Evolutionary conservation across 257 asterid species (phyloP).

Genomic region (Marsdenia floribunda): DNA sequence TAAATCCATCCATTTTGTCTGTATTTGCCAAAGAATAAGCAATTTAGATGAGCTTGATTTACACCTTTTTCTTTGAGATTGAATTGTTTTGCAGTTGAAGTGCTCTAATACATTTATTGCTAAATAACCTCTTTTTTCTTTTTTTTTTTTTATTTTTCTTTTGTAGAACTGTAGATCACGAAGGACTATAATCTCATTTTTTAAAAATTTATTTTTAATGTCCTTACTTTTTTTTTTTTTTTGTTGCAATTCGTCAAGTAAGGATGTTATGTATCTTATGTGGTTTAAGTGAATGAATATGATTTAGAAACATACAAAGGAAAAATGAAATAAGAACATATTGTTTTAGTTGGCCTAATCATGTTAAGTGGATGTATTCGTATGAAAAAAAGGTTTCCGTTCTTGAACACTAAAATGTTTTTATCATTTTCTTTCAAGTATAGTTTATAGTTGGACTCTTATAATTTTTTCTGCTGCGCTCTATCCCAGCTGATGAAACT

Average conservation of each 20-base stretch:
- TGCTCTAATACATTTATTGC: neutral
- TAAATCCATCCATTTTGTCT: neutral
- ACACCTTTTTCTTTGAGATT: neutral
- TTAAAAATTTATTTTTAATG: no score
- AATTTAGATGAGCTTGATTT: neutral
- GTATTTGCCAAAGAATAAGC: neutral
- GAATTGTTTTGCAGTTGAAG: neutral
- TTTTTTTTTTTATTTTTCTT: neutral
- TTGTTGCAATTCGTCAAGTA: neutral
- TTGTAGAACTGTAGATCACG: neutral
- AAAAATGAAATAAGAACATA: neutral
- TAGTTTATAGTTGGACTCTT: slow-evolving; percentile 1
- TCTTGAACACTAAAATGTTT: neutral
- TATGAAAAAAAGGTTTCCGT: neutral
- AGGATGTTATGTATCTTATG: neutral
- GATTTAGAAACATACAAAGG: neutral
- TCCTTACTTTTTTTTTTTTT: neutral
- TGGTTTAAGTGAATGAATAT: neutral
- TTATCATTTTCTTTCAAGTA: neutral
- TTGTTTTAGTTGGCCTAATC: neutral
- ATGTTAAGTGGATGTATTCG: neutral
- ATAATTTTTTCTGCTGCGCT: neutral
- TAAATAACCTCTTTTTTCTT: neutral
- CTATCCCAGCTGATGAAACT: neutral
- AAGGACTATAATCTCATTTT: neutral